Conservation (phyloP, 2,329 filamentous ascomycete species). For the Coniella vitis region DNA sequence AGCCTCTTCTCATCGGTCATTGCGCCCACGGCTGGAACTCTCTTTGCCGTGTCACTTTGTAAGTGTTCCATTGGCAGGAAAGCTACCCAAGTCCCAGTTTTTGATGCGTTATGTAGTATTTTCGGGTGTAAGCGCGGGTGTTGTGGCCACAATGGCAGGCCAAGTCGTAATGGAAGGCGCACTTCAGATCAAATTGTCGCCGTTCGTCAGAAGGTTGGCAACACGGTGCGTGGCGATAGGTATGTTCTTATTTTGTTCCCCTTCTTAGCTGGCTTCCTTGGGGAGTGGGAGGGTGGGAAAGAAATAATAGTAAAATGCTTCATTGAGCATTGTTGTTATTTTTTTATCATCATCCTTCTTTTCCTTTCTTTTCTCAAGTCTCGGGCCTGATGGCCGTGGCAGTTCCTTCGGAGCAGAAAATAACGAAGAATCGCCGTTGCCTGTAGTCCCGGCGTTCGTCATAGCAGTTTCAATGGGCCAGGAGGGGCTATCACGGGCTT, state of each 20-base stretch:
- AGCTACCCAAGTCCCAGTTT: no score
- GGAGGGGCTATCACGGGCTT: conserved; percentile 21
- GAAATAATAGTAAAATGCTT: no score
- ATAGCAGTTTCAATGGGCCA: conserved; percentile 25
- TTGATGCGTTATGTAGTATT: conserved; percentile 35
- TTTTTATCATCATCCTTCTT: no score
- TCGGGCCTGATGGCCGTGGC: neutral
- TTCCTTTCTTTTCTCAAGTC: no score
- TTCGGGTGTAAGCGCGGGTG: conserved; percentile 60
- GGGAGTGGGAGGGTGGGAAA: no score
- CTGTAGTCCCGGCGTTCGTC: conserved; percentile 22
- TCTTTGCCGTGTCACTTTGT: conserved; percentile 61
- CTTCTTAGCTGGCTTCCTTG: no score
- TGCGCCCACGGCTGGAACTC: conserved; percentile 59
- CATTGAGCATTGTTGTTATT: no score
- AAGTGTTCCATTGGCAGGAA: neutral
- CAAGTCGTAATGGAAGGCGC: conserved; percentile 42
- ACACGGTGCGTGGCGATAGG: conserved; percentile 24
- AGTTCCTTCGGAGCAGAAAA: neutral
- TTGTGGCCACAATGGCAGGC: conserved; percentile 69
- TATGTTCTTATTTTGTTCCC: no score
- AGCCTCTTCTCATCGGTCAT: conserved; percentile 52
- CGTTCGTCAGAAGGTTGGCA: conserved; percentile 23
- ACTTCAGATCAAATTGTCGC: conserved; percentile 21
- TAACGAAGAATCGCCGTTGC: neutral